These are phyloP conservation scores for Dipodascopsis tothii DNA, from an alignment of 805 yeast genomes.

Conservation along the genomic window DNA sequence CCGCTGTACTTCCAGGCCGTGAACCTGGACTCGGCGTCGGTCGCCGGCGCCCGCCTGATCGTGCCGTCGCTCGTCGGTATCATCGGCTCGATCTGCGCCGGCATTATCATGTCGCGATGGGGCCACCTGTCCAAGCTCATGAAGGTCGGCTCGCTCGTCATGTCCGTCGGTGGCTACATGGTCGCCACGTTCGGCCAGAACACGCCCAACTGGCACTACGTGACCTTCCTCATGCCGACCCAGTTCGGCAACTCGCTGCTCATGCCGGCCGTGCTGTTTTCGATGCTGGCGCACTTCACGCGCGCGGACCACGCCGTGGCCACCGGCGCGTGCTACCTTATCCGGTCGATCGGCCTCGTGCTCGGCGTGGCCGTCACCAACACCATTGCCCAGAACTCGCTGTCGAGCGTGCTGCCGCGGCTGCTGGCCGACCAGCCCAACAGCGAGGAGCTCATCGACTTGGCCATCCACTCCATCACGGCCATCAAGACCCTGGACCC, in stretches of 20 bases:
- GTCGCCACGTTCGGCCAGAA: slow-evolving; percentile 26
- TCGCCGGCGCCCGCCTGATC: slow-evolving; percentile 47
- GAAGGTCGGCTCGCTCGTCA: slow-evolving; percentile 36
- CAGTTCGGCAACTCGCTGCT: slow-evolving; percentile 62
- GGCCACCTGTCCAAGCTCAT: slow-evolving; percentile 54
- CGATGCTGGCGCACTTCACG: slow-evolving; percentile 70
- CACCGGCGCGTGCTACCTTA: slow-evolving; percentile 82
- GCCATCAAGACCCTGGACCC: slow-evolving; percentile 44
- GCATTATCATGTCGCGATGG: slow-evolving; percentile 57
- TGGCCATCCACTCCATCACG: slow-evolving; percentile 46
- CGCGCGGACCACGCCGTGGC: slow-evolving; percentile 68
- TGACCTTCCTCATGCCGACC: slow-evolving; percentile 41
- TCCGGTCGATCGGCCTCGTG: slow-evolving; percentile 80
- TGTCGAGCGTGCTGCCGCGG: slow-evolving; percentile 31
- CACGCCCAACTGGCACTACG: slow-evolving; percentile 35
- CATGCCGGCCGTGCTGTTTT: slow-evolving; percentile 63
- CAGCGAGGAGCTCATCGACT: slow-evolving; percentile 27
- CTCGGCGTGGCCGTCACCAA: slow-evolving; percentile 67
- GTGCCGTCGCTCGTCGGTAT: slow-evolving; percentile 61
- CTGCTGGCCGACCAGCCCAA: slow-evolving; percentile 26
- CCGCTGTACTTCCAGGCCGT: slow-evolving; percentile 63
- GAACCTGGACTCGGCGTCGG: slow-evolving; percentile 44
- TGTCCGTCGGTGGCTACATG: slow-evolving; percentile 43
- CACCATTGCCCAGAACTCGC: slow-evolving; percentile 51
- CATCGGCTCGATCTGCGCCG: slow-evolving; percentile 58